Evolutionary conservation across 2,329 filamentous ascomycete genomes (phyloP).

Genomic region (Hymenoscyphus albidus): DNA sequence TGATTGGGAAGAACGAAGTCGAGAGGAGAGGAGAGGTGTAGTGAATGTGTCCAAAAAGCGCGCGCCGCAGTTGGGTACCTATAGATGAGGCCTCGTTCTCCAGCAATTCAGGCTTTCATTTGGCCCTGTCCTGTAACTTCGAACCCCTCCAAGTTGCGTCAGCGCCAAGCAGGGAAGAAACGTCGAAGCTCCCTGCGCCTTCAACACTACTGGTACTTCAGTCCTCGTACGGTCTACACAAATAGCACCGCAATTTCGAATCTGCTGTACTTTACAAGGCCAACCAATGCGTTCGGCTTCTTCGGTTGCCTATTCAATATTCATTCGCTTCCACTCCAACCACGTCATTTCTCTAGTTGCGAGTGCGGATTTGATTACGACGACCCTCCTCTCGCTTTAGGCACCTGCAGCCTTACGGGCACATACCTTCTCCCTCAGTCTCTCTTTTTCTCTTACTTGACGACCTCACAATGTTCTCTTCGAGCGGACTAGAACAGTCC

Average conservation of each 20-base stretch:
- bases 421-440: not conserved
- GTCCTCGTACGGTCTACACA: not conserved
- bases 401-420: not conserved
- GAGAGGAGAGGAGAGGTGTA: not conserved
- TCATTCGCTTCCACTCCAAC: not conserved
- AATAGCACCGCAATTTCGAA: not conserved
- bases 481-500: conserved; percentile 7
- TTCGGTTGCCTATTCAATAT: not conserved
- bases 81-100: not conserved
- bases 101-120: not conserved
- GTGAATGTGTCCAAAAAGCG: not conserved
- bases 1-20: not conserved
- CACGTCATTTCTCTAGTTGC: not conserved
- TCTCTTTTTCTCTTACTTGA: not conserved
- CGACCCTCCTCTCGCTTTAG: not conserved
- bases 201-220: not conserved
- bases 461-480: not conserved
- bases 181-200: conserved; percentile 1
- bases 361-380: conserved; percentile 1
- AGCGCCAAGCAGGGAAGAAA: conserved; percentile 4
- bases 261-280: not conserved
- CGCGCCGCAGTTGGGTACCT: not conserved
- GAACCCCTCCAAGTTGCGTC: conserved; percentile 4
- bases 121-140: too few species aligned
- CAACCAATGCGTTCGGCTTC: not conserved